A percentile compares a stretch with the other conserved stretches of the same genome.
phyloP scores from a whole-genome alignment of 2,329 filamentous ascomycete genomes.

The Monilinia polystroma region DNA sequence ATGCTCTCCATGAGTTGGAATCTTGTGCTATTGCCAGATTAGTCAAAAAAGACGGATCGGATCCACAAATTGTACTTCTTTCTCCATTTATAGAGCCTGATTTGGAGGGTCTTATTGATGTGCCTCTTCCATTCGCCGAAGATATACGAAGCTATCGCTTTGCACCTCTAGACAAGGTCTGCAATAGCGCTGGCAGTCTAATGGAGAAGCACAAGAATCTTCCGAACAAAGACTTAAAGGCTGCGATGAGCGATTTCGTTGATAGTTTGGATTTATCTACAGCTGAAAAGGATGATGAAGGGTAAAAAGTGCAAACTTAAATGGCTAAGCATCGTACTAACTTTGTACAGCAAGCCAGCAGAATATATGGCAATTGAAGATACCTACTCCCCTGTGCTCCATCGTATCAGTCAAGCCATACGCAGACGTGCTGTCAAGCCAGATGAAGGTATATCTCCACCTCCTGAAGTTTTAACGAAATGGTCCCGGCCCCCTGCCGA shows the following conservation, averaged over 20 bases:
- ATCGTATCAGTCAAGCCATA: constrained; percentile 84
- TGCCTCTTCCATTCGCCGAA: constrained; percentile 89
- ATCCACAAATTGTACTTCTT: constrained; percentile 74
- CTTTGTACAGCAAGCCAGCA: constrained; percentile 45
- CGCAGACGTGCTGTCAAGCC: constrained; percentile 77
- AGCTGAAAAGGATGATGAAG: constrained; percentile 71
- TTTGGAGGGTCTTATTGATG: constrained; percentile 83
- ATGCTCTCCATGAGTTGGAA: constrained; percentile 80
- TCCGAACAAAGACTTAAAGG: constrained; percentile 68
- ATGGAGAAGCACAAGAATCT: constrained; percentile 81
- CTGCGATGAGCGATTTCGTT: constrained; percentile 88
- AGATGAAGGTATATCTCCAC: constrained; percentile 59
- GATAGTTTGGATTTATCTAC: constrained; percentile 85
- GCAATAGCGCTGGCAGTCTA: constrained; percentile 81
- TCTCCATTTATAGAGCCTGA: constrained; percentile 76
- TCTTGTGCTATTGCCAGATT: constrained; percentile 84
- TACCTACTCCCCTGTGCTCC: constrained; percentile 80
- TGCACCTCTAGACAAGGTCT: constrained; percentile 80
- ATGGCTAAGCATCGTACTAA: constrained; percentile 26
- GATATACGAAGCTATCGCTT: constrained; percentile 90
- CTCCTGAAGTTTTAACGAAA: constrained; percentile 64
- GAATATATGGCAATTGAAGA: constrained; percentile 81
- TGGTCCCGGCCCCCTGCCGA: constrained; percentile 72
- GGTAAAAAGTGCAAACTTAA: constrained; percentile 48
- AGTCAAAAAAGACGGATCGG: constrained; percentile 78